Evolutionary conservation across 106 monocot species (phyloP), one percentile per base, ranked within the genome.

Genomic region (Amphibolis antarctica): DNA sequence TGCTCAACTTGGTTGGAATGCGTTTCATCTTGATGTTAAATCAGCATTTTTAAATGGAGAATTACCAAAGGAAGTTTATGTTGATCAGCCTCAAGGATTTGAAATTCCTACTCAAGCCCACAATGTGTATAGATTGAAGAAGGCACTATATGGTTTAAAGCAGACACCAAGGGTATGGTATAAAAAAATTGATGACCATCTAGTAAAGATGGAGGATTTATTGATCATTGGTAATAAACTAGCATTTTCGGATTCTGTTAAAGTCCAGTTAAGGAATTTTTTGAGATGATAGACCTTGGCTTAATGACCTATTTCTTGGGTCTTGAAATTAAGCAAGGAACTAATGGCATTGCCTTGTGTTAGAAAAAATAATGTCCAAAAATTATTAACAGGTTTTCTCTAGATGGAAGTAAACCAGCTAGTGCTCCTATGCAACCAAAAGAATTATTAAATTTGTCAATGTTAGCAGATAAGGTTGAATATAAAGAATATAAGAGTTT

Each of bases 131-230:
- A 30, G 25, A 3, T 30, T 69, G 10, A 59, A 60, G 24, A 69
- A 59, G 26, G 26, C 59, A 0, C 46, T 60, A 26, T 69, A 69
- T 31, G 30, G 12, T 0, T 48, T 69, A 30, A 47, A 60, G n/a
- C n/a, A n/a, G n/a, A 3, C 46, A 11, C 69, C 59, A 48, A 28
- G 69, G 46, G 60, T 24, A 12, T 69, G 69, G 69, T 36, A 69
- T 13, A 44, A 9, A 10, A 36, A 20, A 18, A 25, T 69, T 10
- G 47, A 69, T 18, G 26, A 59, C 1, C 22, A 43, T 26, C 29
- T 69, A 15, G 15, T n/a, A 23, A 21, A 9, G 0, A 12, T 42
- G 13, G 49, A 9, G 3, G 27, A 36, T 30, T 6, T 46, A 25
- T 15, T 44, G 17, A 10, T 47, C 26, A 61, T n/a, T 5, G 19